Evolutionary conservation across 768 basidiomycete genomes (phyloP), one percentile per base, ranked within the genome.

Genomic region (Hemileccinum impolitum): DNA sequence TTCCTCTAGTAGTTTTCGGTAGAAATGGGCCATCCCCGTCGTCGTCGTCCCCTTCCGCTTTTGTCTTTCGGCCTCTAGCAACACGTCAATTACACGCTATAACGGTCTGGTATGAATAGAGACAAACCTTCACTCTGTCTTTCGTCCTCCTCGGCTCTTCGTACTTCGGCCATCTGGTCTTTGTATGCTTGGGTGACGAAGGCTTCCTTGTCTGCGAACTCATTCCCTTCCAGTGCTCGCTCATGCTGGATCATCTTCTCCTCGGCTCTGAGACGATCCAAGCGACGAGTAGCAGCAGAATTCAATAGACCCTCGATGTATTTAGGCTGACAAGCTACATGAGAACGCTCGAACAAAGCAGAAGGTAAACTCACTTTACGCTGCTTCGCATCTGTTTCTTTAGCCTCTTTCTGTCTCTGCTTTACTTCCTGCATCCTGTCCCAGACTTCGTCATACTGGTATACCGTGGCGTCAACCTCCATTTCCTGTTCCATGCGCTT

Each of bases 111-210:
- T 17, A 2, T 40, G 39, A 45, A 12, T 30, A 21, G 25, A 13
- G 13, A 72, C 79, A 39, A 54, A 92, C 95, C 96, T 71, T 98
- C 95, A 56, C 86, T 76, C 59, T 74, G 69, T 69, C 77, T 87
- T 68, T 98, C 96, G 61, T 98, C 95, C 63, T 93, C 92, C 63
- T 98, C 96, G 0, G 94, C 92, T 62, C 71, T 78, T 48, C 91
- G 77, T 6, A 97, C 82, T 69, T 94, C 90, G 41, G 82, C 94
- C 84, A 96, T 89, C 69, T 98, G 96, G 42, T 90, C 87, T 66
- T 93, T 94, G 72, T 99, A 99, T 19, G 91, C 93, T 61, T 93
- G 90, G 1, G 96, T 99, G 43, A 98, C 95, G 60, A 98, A 99
- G n/a, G 84, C 77, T 47, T 97, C 96, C 73, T 94, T 98, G 72